Percentiles rank a stretch among this genome's conserved stretches.
These are phyloP conservation scores for Claviceps purpurea DNA, from an alignment of 2,329 filamentous ascomycete genomes.

Conservation along the genomic window DNA sequence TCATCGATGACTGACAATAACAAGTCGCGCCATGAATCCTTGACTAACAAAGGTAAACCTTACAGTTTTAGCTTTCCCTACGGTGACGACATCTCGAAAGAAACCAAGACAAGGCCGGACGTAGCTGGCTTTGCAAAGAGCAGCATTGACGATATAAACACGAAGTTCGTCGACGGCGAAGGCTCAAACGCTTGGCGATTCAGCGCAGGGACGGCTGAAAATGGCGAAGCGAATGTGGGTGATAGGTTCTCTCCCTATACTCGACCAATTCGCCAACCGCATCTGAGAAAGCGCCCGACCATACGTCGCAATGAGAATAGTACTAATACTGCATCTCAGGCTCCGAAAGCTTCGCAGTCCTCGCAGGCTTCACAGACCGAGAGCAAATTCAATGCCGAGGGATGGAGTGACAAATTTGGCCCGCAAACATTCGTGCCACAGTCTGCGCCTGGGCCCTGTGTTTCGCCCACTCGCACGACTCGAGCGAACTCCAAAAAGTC, in stretches of 20 bases:
- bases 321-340: slow-evolving; percentile 11
- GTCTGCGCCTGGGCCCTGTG: slow-evolving; percentile 22
- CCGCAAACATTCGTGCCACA: slow-evolving; percentile 40
- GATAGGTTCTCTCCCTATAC: slow-evolving; percentile 27
- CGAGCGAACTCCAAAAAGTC: slow-evolving; percentile 43
- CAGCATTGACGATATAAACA: slow-evolving; percentile 49
- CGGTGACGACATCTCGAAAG: slow-evolving; percentile 27
- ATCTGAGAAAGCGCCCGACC: slow-evolving; percentile 16
- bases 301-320: slow-evolving; percentile 12
- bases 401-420: slow-evolving; percentile 41
- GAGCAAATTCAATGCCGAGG: slow-evolving; percentile 33
- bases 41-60: slow-evolving; percentile 18
- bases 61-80: slow-evolving; percentile 39
- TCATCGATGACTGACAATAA: background rate
- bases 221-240: slow-evolving; percentile 14
- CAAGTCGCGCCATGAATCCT: slow-evolving; percentile 8
- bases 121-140: slow-evolving; percentile 30
- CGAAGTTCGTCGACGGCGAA: slow-evolving; percentile 41
- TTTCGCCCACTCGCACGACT: slow-evolving; percentile 30
- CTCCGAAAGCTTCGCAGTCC: slow-evolving; percentile 7
- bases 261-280: slow-evolving; percentile 27
- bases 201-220: slow-evolving; percentile 30
- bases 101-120: slow-evolving; percentile 8
- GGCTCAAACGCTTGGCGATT: slow-evolving; percentile 34
- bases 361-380: slow-evolving; percentile 14